Evolutionary conservation across 805 yeast species (phyloP).

Genomic region (Metschnikowia borealis): DNA sequence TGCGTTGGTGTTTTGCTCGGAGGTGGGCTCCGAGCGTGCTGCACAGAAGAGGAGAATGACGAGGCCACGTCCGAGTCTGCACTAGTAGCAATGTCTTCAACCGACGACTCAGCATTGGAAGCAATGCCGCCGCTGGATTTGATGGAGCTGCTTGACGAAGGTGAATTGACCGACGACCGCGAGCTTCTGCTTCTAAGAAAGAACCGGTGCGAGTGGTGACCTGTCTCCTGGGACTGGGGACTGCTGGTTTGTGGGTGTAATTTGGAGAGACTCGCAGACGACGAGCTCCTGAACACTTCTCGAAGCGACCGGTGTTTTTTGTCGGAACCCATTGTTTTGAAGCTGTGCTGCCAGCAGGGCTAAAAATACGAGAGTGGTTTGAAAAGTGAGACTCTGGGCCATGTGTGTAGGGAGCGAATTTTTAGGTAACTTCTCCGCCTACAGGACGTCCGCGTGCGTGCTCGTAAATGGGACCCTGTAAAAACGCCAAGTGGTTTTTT

Average conservation of each 20-base stretch:
- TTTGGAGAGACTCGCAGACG: conserved; percentile 8
- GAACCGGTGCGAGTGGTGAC: conserved; percentile 20
- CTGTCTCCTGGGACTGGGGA: conserved; percentile 2
- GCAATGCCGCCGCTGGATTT: conserved; percentile 13
- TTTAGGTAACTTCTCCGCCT: conserved; percentile 1
- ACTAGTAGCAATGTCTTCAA: not conserved
- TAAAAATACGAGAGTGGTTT: not conserved
- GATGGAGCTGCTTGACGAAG: conserved; percentile 21
- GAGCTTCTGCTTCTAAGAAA: conserved; percentile 24
- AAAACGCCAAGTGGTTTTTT: not conserved
- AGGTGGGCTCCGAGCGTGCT: not conserved
- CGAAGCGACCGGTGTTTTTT: conserved; percentile 14
- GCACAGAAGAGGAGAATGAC: not conserved
- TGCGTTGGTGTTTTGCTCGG: not conserved
- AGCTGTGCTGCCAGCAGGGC: not conserved
- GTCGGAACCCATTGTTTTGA: conserved; percentile 9
- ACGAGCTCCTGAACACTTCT: conserved; percentile 10
- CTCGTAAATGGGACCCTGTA: not conserved
- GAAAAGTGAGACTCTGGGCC: not conserved
- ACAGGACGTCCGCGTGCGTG: conserved; percentile 3
- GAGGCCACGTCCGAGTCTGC: not conserved
- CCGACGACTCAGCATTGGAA: conserved; percentile 12
- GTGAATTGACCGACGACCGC: conserved; percentile 24
- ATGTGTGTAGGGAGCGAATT: conserved; percentile 2
- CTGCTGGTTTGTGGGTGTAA: conserved; percentile 3